Base-by-base conservation (phyloP, 495 filamentous ascomycete species). In the Pseudomonodictys pantanalensis region DNA sequence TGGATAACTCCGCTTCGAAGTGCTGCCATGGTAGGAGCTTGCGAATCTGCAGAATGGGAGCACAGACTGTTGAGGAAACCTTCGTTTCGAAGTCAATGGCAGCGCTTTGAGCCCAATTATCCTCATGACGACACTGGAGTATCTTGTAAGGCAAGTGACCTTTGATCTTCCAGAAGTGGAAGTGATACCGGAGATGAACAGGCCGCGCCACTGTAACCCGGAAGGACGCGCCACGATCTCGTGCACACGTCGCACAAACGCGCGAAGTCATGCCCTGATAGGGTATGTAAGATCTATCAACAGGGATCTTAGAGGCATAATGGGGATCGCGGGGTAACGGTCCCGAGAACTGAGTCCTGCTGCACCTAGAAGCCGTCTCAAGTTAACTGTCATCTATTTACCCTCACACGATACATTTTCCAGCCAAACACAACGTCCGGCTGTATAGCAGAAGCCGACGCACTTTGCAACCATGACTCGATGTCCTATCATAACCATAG, bases 291-390 rank as follows among this genome's bases (percentile, higher is more conserved):
- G 61, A 64, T 64, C 61, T 54, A 35, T 42, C 18, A 49, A 18
- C 48, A 49, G 58, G 62, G 57, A 12, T n/a, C 7, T 15, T 44
- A n/a, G 33, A 45, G 25, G 28, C 58, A 46, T 42, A 22, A 29
- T 58, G 53, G 58, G 58, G 58, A 62, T 66, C 58, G 63, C 63
- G 63, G 63, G 63, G 63, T 66, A 66, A 12, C 18, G 25, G 46
- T 39, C 28, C 47, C 53, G 58, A 46, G 63, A 58, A 52, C 39
- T 43, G 29, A 41, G 20, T 22, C 17, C 6, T 33, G 58, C 56
- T 57, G 62, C 23, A 25, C 28, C 47, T 39, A 33, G 53, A 53
- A 33, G 33, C 29, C 29, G 63, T 66, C 63, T 66, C 63, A 62
- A 49, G 52, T 66, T 62, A 18, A 58, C 23, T 9, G 52, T 66